These are phyloP conservation scores for Beauveria australis DNA, from an alignment of 2,329 filamentous ascomycete genomes.

Conservation along the genomic window DNA sequence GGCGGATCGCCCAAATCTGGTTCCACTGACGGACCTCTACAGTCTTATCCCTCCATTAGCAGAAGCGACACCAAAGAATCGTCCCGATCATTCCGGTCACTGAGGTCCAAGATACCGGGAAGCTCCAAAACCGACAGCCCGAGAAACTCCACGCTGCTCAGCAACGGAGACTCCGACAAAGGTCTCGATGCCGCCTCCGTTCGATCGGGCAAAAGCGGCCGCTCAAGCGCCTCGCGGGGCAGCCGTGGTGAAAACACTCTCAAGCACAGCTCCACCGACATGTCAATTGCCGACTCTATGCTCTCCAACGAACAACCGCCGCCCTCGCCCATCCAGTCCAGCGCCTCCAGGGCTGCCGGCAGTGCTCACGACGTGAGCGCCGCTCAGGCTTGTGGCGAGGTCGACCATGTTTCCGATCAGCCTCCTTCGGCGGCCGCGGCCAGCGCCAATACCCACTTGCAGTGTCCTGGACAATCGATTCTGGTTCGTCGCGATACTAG, in stretches of 20 bases:
- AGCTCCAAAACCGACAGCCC: slow-evolving; percentile 69
- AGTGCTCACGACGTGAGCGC: slow-evolving; percentile 72
- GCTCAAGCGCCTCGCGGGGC: slow-evolving; percentile 37
- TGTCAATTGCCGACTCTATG: slow-evolving; percentile 35
- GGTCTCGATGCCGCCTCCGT: slow-evolving; percentile 64
- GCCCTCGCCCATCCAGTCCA: slow-evolving; percentile 79
- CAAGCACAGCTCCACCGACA: slow-evolving; percentile 33
- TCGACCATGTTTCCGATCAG: slow-evolving; percentile 88
- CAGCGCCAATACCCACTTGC: slow-evolving; percentile 47
- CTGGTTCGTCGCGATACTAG: slow-evolving; percentile 71
- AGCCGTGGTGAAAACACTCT: slow-evolving; percentile 37
- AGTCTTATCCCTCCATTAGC: slow-evolving; percentile 86
- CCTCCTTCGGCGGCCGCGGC: slow-evolving; percentile 61
- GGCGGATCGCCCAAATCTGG: slow-evolving; percentile 37
- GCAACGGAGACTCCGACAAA: slow-evolving; percentile 58
- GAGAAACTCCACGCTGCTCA: slow-evolving; percentile 61
- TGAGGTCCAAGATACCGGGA: slow-evolving; percentile 85
- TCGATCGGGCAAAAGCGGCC: slow-evolving; percentile 58
- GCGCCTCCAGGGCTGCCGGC: slow-evolving; percentile 50
- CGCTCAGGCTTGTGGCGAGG: slow-evolving; percentile 79
- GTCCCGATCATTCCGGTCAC: slow-evolving; percentile 71
- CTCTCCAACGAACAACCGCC: slow-evolving; percentile 52
- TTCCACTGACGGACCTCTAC: slow-evolving; percentile 44
- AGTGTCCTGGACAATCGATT: slow-evolving; percentile 80
- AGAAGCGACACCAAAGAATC: slow-evolving; percentile 92